phyloP scores from a whole-genome alignment of 2,329 filamentous ascomycete genomes.

The Beauveria medogensis region DNA sequence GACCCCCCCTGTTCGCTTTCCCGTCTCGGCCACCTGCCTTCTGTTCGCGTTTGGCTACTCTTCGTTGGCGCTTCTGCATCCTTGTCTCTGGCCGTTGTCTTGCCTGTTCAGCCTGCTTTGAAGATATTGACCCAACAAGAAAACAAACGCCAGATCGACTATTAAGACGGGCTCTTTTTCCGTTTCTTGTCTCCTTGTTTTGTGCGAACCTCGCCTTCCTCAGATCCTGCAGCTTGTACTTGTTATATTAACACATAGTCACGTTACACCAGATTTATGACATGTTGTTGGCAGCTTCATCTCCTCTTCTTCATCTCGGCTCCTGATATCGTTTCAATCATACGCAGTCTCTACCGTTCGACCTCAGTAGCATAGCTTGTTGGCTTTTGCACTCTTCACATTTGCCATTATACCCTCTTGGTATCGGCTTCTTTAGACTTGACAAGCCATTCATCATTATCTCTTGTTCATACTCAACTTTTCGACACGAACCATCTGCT shows the following conservation, averaged over 20 bases:
- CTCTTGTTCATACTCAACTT: not conserved
- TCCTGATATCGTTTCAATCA: not conserved
- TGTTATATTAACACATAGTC: not conserved
- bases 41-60: constrained; percentile 1
- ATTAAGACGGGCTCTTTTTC: constrained; percentile 5
- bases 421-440: not conserved
- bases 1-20: not conserved
- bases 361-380: not conserved
- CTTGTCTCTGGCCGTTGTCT: not conserved
- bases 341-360: constrained; percentile 5
- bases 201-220: not conserved
- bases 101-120: not conserved
- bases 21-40: not conserved
- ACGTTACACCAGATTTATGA: constrained; percentile 4
- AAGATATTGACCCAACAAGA: constrained; percentile 3
- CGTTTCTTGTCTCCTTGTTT: not conserved
- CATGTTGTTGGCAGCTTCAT: not conserved
- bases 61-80: not conserved
- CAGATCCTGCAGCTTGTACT: not conserved
- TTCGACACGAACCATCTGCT: not conserved
- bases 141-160: not conserved
- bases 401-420: not conserved
- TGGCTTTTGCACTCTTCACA: not conserved
- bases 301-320: not conserved
- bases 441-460: not conserved